Conservation (phyloP, 306 rosid genomes). For the Crotalaria pallida region DNA sequence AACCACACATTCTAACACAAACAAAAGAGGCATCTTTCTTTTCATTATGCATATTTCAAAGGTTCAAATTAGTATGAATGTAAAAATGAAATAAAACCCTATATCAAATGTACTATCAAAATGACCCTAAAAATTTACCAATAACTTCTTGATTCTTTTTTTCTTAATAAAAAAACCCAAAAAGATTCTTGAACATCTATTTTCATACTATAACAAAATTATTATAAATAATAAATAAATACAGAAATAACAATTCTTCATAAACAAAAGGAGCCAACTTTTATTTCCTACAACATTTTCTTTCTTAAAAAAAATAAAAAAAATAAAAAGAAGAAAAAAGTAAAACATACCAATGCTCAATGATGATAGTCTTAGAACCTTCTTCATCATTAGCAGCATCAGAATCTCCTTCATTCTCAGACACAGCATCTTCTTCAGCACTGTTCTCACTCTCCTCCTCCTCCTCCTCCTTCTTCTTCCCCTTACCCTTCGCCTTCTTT, state of each 20-base stretch:
- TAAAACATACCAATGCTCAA: constrained; percentile 32
- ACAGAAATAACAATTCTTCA: too few species aligned
- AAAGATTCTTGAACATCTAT: too few species aligned
- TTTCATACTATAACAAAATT: too few species aligned
- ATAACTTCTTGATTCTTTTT: not conserved
- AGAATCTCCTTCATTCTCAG: not conserved
- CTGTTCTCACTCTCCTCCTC: too few species aligned
- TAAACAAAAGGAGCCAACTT: too few species aligned
- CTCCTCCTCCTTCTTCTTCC: not conserved
- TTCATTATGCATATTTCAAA: not conserved
- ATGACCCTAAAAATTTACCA: too few species aligned
- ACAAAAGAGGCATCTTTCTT: not conserved
- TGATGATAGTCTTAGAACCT: not conserved
- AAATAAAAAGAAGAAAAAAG: not conserved
- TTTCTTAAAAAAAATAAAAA: too few species aligned
- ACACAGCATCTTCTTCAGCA: not conserved
- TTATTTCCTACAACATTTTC: too few species aligned
- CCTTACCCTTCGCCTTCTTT: not conserved
- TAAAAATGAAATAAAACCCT: too few species aligned
- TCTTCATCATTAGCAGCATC: not conserved
- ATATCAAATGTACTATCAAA: too few species aligned
- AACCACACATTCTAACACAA: not conserved
- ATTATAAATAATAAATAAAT: too few species aligned
- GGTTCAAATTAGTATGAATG: not conserved
- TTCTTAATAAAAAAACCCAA: too few species aligned